Evolutionary conservation across 805 yeast species (phyloP).

Genomic region (Zygosaccharomyces gambellarensis): DNA sequence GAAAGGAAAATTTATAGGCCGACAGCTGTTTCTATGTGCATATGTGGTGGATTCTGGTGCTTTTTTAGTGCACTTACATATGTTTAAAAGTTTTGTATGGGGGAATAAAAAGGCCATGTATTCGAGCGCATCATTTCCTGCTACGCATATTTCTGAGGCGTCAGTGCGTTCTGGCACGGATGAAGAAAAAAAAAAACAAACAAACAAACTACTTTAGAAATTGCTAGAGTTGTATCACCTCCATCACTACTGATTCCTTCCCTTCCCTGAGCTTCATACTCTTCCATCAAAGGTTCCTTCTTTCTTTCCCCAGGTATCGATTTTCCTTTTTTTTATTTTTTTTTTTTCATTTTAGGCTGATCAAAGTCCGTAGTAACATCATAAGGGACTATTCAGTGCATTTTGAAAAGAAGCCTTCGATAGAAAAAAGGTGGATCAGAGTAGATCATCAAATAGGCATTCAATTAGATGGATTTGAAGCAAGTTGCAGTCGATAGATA

Average conservation of each 20-base stretch:
- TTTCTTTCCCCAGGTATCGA: background rate
- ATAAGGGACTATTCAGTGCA: background rate
- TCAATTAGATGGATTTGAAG: conserved; percentile 11
- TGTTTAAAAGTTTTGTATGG: too few species aligned
- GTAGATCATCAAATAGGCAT: background rate
- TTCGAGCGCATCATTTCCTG: background rate
- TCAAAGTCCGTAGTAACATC: background rate
- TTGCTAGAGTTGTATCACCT: too few species aligned
- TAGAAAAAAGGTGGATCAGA: background rate
- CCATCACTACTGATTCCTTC: background rate
- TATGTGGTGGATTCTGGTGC: too few species aligned
- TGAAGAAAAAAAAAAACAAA: too few species aligned
- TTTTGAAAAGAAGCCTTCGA: background rate
- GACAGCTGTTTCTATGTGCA: too few species aligned
- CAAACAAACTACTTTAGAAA: too few species aligned
- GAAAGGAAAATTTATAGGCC: too few species aligned
- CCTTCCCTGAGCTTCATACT: background rate
- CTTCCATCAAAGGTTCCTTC: background rate
- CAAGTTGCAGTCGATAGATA: conserved; percentile 21
- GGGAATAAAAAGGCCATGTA: background rate
- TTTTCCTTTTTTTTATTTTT: too few species aligned
- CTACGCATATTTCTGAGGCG: background rate
- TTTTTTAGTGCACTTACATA: too few species aligned
- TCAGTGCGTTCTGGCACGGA: background rate
- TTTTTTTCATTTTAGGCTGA: too few species aligned